Evolutionary conservation across 768 basidiomycete genomes (phyloP).

Genomic region (Panaeolus cyanescens): DNA sequence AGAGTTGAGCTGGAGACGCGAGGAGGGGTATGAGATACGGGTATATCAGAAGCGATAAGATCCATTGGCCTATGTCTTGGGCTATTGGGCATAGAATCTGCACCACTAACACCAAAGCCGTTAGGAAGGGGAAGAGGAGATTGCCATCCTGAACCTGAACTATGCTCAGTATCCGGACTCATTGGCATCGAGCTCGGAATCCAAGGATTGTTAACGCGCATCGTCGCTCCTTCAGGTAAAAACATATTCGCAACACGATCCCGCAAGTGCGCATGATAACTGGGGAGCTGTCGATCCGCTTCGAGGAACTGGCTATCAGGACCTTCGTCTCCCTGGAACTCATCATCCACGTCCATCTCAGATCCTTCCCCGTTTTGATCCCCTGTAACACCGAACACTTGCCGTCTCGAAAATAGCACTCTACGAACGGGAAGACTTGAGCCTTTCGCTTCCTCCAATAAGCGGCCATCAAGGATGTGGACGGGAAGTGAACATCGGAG

Average conservation of each 20-base stretch:
- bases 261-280: conserved; percentile 86
- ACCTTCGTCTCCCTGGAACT: not conserved
- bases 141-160: not conserved
- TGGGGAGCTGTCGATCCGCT: conserved; percentile 80
- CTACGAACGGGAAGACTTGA: conserved; percentile 77
- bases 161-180: not conserved
- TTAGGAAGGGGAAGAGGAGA: not conserved
- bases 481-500: conserved; percentile 93
- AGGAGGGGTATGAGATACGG: not conserved
- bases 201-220: conserved; percentile 42
- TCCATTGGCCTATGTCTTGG: not conserved
- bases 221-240: conserved; percentile 60
- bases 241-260: conserved; percentile 87
- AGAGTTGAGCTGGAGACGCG: not conserved
- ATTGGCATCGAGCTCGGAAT: not conserved
- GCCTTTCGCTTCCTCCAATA: conserved; percentile 75
- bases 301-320: conserved; percentile 23
- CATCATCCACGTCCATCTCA: conserved; percentile 21
- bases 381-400: not conserved
- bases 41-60: not conserved
- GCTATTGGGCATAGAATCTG: not conserved
- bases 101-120: not conserved
- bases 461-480: conserved; percentile 72
- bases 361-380: not conserved
- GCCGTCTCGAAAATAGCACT: not conserved